phyloP scores from a whole-genome alignment of 768 basidiomycete species.

The Suillus fuscotomentosus region DNA sequence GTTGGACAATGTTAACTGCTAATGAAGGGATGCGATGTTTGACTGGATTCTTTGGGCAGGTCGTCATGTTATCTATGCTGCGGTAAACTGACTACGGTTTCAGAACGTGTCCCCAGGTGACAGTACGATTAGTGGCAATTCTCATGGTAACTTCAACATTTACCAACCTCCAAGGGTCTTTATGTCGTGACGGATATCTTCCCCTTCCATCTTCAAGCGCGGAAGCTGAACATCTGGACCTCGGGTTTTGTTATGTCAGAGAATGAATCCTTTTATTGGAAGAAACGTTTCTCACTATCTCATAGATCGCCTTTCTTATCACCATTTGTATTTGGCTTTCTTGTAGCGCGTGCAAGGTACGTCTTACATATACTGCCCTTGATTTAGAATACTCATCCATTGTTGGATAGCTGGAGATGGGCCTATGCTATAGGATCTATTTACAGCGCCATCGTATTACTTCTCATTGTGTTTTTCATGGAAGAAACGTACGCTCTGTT shows the following conservation, averaged over 20 bases:
- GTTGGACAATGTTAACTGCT: neutral
- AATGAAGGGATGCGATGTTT: conserved; percentile 30
- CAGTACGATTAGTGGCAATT: conserved; percentile 25
- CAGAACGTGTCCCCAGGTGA: conserved; percentile 53
- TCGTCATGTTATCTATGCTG: neutral
- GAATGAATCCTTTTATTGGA: conserved; percentile 32
- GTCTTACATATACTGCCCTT: neutral
- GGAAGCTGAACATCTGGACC: conserved; percentile 54
- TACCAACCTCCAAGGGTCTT: conserved; percentile 30
- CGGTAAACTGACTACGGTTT: neutral
- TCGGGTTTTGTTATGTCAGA: conserved; percentile 51
- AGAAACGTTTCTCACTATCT: conserved; percentile 32
- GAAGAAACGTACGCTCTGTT: conserved; percentile 44
- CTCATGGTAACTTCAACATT: neutral
- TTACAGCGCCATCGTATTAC: conserved; percentile 45
- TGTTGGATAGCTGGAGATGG: conserved; percentile 42
- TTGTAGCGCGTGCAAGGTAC: conserved; percentile 23
- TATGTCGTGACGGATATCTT: conserved; percentile 50
- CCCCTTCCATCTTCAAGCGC: conserved; percentile 54
- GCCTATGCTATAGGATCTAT: conserved; percentile 51
- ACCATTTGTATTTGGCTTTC: conserved; percentile 31
- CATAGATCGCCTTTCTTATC: conserved; percentile 30
- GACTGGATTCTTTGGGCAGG: conserved; percentile 31
- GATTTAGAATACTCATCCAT: neutral
- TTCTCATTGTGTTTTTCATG: conserved; percentile 43